These are phyloP conservation scores for Xylaria sp. DNA, from an alignment of 495 filamentous ascomycete genomes.

Conservation along the genomic window DNA sequence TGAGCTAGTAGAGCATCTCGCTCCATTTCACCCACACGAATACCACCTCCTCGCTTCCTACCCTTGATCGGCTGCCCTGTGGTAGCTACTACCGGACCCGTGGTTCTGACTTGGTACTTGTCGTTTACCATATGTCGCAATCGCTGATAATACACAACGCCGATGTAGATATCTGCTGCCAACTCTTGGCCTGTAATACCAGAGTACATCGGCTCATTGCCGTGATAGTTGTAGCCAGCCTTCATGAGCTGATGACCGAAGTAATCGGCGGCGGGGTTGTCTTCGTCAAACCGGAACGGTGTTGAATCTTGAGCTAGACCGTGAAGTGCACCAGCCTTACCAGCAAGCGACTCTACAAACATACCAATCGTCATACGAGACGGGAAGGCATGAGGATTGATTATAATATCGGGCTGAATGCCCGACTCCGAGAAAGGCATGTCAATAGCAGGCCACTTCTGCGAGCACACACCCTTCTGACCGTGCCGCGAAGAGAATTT, in stretches of 20 bases:
- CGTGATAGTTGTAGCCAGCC: slow-evolving; percentile 97
- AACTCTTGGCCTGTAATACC: slow-evolving; percentile 96
- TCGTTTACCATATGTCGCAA: slow-evolving; percentile 99
- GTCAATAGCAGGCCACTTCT: slow-evolving; percentile 91
- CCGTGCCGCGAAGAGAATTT: slow-evolving; percentile 99
- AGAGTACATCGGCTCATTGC: slow-evolving; percentile 97
- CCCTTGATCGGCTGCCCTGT: slow-evolving; percentile 98
- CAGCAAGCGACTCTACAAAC: slow-evolving; percentile 97
- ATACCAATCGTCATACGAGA: slow-evolving; percentile 99
- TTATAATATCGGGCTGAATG: slow-evolving; percentile 96
- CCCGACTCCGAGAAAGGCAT: slow-evolving; percentile 98
- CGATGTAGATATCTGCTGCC: slow-evolving; percentile 93
- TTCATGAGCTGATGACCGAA: slow-evolving; percentile 94
- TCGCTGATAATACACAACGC: slow-evolving; percentile 96
- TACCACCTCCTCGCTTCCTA: slow-evolving; percentile 92
- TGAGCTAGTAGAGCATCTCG: slow-evolving; percentile 93
- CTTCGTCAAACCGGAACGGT: slow-evolving; percentile 91
- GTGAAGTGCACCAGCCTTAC: slow-evolving; percentile 92
- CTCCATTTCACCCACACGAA: slow-evolving; percentile 99
- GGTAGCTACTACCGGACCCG: slow-evolving; percentile 83
- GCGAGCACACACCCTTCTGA: slow-evolving; percentile 96
- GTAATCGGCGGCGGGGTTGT: slow-evolving; percentile 90
- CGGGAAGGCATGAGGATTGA: slow-evolving; percentile 99
- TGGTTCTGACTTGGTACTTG: slow-evolving; percentile 98
- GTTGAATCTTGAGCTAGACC: slow-evolving; percentile 94